phyloP scores from a whole-genome alignment of 768 basidiomycete species.

The Boletus speciosus region DNA sequence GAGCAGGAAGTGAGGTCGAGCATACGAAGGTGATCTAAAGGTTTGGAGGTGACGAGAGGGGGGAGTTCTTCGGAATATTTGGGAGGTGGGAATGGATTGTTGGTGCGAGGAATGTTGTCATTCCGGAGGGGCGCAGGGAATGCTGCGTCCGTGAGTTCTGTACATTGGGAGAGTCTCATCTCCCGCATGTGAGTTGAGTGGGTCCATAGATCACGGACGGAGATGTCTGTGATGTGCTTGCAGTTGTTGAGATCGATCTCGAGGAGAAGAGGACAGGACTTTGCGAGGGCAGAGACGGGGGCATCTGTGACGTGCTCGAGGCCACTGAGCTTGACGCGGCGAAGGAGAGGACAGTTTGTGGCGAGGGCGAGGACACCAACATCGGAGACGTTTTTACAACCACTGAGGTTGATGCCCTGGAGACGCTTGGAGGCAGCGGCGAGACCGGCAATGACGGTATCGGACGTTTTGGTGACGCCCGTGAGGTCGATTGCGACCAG shows the following conservation, averaged over 20 bases:
- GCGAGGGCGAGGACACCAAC: slow-evolving; percentile 75
- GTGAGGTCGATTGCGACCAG: slow-evolving; percentile 86
- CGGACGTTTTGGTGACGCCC: slow-evolving; percentile 64
- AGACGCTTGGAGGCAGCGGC: slow-evolving; percentile 67
- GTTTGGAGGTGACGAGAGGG: slow-evolving; percentile 59
- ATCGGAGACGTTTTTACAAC: slow-evolving; percentile 80
- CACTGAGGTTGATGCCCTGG: slow-evolving; percentile 89
- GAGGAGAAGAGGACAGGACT: slow-evolving; percentile 78
- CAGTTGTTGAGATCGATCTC: slow-evolving; percentile 94
- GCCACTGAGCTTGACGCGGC: slow-evolving; percentile 86
- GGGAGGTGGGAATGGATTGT: slow-evolving; percentile 42
- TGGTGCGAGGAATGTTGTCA: slow-evolving; percentile 34
- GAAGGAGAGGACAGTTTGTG: slow-evolving; percentile 65
- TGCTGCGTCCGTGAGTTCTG: slow-evolving; percentile 73
- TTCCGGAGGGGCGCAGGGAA: slow-evolving; percentile 70
- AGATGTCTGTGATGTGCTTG: slow-evolving; percentile 67
- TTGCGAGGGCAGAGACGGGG: slow-evolving; percentile 72
- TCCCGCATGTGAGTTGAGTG: slow-evolving; percentile 84
- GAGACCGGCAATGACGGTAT: slow-evolving; percentile 68
- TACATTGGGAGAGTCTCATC: slow-evolving; percentile 79
- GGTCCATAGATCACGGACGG: slow-evolving; percentile 82
- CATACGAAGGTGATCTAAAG: slow-evolving; percentile 86
- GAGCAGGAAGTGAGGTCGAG: slow-evolving; percentile 88
- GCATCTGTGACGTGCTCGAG: slow-evolving; percentile 72
- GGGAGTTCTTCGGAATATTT: slow-evolving; percentile 46